Conservation (phyloP, 2,329 filamentous ascomycete species). For the Aaosphaeria pasadenensis region DNA sequence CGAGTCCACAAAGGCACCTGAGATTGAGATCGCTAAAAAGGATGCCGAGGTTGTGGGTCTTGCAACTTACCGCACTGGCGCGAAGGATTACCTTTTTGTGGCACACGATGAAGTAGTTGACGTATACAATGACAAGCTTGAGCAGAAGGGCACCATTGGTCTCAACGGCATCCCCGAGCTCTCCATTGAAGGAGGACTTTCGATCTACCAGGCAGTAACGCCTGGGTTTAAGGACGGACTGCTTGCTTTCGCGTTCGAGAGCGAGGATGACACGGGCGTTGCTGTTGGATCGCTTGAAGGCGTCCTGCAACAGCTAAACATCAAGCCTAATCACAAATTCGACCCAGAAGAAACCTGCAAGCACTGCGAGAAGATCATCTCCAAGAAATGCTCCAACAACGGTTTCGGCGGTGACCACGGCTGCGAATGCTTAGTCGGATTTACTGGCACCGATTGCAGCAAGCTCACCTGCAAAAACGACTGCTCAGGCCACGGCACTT, state of each 20-base stretch:
- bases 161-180: slow-evolving; percentile 22
- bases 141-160: slow-evolving; percentile 11
- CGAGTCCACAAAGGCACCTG: slow-evolving; percentile 15
- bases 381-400: slow-evolving; percentile 17
- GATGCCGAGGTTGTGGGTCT: slow-evolving; percentile 20
- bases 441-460: slow-evolving; percentile 17
- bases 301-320: slow-evolving; percentile 11
- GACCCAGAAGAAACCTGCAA: slow-evolving; percentile 15
- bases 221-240: slow-evolving; percentile 12
- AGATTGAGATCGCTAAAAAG: slow-evolving; percentile 11
- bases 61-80: slow-evolving; percentile 15
- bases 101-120: slow-evolving; percentile 21
- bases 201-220: slow-evolving; percentile 17
- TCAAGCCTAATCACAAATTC: slow-evolving; percentile 17
- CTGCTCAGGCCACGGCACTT: slow-evolving; percentile 25
- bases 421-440: slow-evolving; percentile 26
- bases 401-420: slow-evolving; percentile 9
- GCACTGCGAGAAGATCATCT: slow-evolving; percentile 12
- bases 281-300: slow-evolving; percentile 17
- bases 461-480: slow-evolving; percentile 15
- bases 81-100: slow-evolving; percentile 20
- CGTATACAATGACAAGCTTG: slow-evolving; percentile 17
- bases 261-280: slow-evolving; percentile 18
- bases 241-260: slow-evolving; percentile 26
- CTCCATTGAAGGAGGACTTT: slow-evolving; percentile 23